Evolutionary conservation across 2,329 filamentous ascomycete species (phyloP).

Genomic region (Lanzia echinophila): DNA sequence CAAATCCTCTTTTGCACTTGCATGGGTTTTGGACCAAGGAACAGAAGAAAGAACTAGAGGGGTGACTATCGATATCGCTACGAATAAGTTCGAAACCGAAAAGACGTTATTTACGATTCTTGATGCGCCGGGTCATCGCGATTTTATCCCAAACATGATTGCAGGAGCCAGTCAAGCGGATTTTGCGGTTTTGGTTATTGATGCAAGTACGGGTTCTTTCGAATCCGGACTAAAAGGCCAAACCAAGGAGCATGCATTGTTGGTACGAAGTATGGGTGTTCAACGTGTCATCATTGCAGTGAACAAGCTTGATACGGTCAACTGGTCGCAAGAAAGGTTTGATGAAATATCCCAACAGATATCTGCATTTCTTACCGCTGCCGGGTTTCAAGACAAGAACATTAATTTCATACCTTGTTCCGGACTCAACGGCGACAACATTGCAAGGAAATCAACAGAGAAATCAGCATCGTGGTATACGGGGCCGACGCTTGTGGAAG

Average conservation of each 20-base stretch:
- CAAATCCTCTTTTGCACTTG: slow-evolving; percentile 91
- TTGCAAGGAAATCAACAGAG: slow-evolving; percentile 53
- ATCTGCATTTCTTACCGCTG: slow-evolving; percentile 70
- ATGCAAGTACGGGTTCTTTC: slow-evolving; percentile 83
- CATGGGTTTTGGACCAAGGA: slow-evolving; percentile 93
- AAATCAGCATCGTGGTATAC: slow-evolving; percentile 68
- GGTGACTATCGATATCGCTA: slow-evolving; percentile 95
- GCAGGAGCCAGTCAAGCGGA: slow-evolving; percentile 93
- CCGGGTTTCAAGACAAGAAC: slow-evolving; percentile 76
- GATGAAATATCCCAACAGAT: slow-evolving; percentile 81
- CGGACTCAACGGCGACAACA: slow-evolving; percentile 82
- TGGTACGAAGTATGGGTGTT: slow-evolving; percentile 86
- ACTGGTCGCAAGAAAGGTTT: slow-evolving; percentile 78
- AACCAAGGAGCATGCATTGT: slow-evolving; percentile 85
- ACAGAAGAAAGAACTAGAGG: slow-evolving; percentile 83
- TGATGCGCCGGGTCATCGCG: slow-evolving; percentile 87
- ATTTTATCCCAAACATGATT: slow-evolving; percentile 99
- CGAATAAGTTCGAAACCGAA: slow-evolving; percentile 87
- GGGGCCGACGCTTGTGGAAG: slow-evolving; percentile 72
- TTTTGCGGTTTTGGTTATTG: slow-evolving; percentile 90
- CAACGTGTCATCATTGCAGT: slow-evolving; percentile 82
- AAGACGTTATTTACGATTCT: slow-evolving; percentile 86
- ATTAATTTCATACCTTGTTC: slow-evolving; percentile 85
- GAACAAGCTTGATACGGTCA: slow-evolving; percentile 87
- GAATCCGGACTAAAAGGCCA: slow-evolving; percentile 91